A percentile compares a stretch with the other conserved stretches of the same genome.
Evolutionary conservation across 495 filamentous ascomycete genomes (phyloP).

Genomic region (Hyphodiscus hymeniophilus): DNA sequence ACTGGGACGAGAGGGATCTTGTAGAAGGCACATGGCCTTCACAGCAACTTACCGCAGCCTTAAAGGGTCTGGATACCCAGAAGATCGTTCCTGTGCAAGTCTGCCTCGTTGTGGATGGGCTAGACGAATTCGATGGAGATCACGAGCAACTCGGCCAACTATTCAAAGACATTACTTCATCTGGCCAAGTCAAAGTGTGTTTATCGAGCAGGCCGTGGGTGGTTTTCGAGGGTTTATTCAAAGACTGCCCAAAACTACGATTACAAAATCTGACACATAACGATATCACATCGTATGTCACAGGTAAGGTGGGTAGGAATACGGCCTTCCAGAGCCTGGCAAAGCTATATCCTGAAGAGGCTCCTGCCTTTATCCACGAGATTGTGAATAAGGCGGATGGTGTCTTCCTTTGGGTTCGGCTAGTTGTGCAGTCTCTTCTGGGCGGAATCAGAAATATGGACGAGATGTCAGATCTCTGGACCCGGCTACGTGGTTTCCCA

Average conservation of each 20-base stretch:
- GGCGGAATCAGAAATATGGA: conserved; percentile 8
- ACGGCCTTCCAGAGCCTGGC: conserved; percentile 4
- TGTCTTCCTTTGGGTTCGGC: conserved; percentile 31
- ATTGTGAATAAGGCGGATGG: conserved; percentile 26
- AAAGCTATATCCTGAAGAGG: background rate
- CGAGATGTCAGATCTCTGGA: background rate
- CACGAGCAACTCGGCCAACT: conserved; percentile 22
- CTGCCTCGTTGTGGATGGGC: conserved; percentile 28
- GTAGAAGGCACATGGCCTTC: background rate
- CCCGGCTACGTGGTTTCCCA: background rate
- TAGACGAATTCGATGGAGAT: conserved; percentile 31
- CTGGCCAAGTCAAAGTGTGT: conserved; percentile 26
- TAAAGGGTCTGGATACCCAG: conserved; percentile 1
- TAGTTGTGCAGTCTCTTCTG: conserved; percentile 17
- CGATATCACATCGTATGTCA: conserved; percentile 22
- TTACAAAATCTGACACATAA: conserved; percentile 22
- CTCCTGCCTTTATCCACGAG: conserved; percentile 13
- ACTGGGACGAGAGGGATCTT: background rate
- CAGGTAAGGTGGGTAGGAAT: conserved; percentile 14
- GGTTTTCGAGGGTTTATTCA: conserved; percentile 33
- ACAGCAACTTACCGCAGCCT: background rate
- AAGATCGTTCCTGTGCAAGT: conserved; percentile 8
- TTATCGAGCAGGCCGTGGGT: conserved; percentile 33
- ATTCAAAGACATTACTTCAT: conserved; percentile 16
- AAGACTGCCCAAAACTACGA: conserved; percentile 16